Base-by-base conservation (phyloP, 768 basidiomycete genomes). In the Xanthoconium stramineum region DNA sequence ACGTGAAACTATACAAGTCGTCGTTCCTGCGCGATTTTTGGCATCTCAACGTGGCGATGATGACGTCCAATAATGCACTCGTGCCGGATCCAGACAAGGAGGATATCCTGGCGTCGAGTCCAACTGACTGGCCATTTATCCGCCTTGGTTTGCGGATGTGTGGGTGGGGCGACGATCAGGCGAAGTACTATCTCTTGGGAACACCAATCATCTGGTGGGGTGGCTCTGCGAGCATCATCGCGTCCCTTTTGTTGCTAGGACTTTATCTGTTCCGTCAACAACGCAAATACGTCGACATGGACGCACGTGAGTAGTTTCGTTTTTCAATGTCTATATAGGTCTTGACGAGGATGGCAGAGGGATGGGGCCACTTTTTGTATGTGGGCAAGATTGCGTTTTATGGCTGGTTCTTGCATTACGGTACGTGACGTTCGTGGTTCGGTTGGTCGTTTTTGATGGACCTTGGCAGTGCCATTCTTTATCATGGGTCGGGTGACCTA, bases 41-140 rank as follows among this genome's bases (percentile, higher is more conserved):
- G 87, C 96, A 99, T 70, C 83, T 99, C 54, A 99, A 99, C 67
- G 93, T 99, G 28, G 97, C 95, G 9, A 99, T 99, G 97, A 94
- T 95, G 92, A 97, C 96, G 0, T 98, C 97, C 6, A 99, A 99
- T 77, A 99, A 99, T 68, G 96, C 97, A 0, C 86, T 99, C 52
- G 72, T 98, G 39, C 97, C 97, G 1, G 94, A 99, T 66, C 94
- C 96, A 0, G 97, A 99, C 78, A 98, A 98, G 74, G 93, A 96
- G 64, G 97, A 99, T 69, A 93, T 98, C 67, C 84, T 99, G 50
- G 97, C 96, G 0, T 96, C 94, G 35, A 84, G 82, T 63, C 95
- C 96, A 0, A 81, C 82, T 38, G 95, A 98, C 65, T 99, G 97
- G 96, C 96, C 96, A 0, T 86, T 90, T 75, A 77, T 98, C 39